Evolutionary conservation across 768 basidiomycete genomes (phyloP), one percentile per base, ranked within the genome.

Genomic region (Strobilomyces dryophilus): DNA sequence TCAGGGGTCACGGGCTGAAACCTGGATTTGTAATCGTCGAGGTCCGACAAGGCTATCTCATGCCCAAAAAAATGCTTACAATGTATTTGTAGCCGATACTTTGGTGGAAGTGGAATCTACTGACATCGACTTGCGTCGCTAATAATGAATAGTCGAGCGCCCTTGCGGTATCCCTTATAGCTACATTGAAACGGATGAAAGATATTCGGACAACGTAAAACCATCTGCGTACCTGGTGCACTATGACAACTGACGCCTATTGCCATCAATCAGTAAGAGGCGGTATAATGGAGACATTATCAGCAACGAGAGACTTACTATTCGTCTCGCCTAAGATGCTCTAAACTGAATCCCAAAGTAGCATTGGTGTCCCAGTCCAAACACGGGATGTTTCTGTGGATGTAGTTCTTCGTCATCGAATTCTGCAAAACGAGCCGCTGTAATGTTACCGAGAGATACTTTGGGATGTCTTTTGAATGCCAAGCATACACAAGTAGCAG

Each of bases 61-160:
- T 24, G 24, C 24, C 24, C 24, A 2, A 2, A 2, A 4, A 24
- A 31, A 17, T 3, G 1, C 55, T 49, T 31, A 82, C 85, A 49
- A 86, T 83, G 61, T 87, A 88, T 67, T 87, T 88, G 70, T 76
- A 87, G 1, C 85, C 85, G 49, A 87, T 71, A 15, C 85, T 85
- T 51, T 82, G 74, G 61, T 88, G 84, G 73, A 84, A 85, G 68
- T 77, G 82, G 15, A 83, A 55, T 46, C 77, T 72, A 27, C 76
- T 73, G 26, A 83, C 77, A 4, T 80, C 81, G 10, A 83, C 65
- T 56, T 78, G 77, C 2, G 79, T 68, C 62, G 83, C 81, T 59
- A 76, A 83, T 4, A 89, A 69, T 2, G 77, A 71, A 64, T 87
- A 85, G 63, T 88, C 85, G 53, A 86, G 68, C 11, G 76, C 73